Evolutionary conservation across 768 basidiomycete species (phyloP).

Genomic region (Termitomyces eurrhizus): DNA sequence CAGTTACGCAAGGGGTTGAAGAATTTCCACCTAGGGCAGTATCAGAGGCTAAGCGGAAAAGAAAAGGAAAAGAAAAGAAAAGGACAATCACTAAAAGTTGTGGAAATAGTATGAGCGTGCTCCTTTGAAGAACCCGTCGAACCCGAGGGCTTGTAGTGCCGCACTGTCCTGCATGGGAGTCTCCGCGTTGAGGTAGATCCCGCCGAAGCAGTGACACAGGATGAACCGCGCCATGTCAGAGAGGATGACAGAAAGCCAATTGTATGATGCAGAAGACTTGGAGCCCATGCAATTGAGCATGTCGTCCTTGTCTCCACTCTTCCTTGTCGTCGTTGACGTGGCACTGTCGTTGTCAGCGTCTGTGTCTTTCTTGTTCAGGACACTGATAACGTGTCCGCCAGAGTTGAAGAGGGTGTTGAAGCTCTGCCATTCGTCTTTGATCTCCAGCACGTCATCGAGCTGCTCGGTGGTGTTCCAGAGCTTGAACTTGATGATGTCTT

Average conservation of each 20-base stretch:
- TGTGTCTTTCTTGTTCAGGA: constrained; percentile 36
- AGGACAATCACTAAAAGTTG: constrained; percentile 68
- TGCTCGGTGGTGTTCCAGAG: constrained; percentile 98
- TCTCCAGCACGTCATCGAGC: constrained; percentile 80
- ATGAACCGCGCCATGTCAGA: constrained; percentile 97
- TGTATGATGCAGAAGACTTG: constrained; percentile 82
- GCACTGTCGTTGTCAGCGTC: constrained; percentile 44
- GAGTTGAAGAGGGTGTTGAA: constrained; percentile 83
- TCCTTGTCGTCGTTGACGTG: constrained; percentile 37
- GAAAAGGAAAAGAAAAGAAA: no score
- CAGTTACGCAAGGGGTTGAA: constrained; percentile 86
- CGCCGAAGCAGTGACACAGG: constrained; percentile 89
- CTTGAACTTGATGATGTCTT: constrained; percentile 86
- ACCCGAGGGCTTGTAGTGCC: constrained; percentile 78
- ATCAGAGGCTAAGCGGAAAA: neutral
- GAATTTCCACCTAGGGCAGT: constrained; percentile 81
- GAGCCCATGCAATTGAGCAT: constrained; percentile 79
- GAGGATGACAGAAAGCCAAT: constrained; percentile 86
- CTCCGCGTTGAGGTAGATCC: constrained; percentile 93
- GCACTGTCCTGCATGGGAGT: constrained; percentile 69
- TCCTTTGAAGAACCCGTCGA: constrained; percentile 90
- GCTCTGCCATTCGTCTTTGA: constrained; percentile 83
- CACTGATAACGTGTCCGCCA: constrained; percentile 71
- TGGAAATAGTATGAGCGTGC: constrained; percentile 95
- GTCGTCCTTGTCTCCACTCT: constrained; percentile 48